A percentile compares a stretch with the other conserved stretches of the same genome.
phyloP scores from a whole-genome alignment of 257 asterid genomes.

The Phtheirospermum japonicum region DNA sequence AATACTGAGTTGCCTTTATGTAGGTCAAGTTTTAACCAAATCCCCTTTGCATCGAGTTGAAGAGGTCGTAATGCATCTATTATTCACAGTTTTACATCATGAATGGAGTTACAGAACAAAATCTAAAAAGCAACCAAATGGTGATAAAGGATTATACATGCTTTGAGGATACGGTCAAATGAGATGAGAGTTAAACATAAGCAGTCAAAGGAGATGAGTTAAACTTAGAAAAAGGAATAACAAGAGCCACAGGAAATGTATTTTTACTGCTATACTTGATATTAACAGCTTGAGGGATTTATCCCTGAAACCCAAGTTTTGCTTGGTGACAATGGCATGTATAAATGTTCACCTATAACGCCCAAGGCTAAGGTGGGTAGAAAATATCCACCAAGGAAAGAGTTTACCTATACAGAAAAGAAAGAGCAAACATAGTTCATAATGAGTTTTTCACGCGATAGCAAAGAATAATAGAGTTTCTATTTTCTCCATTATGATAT shows the following conservation, averaged over 20 bases:
- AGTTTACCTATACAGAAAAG: background rate
- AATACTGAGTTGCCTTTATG: too few relatives aligned
- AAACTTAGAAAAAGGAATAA: constrained; percentile 4
- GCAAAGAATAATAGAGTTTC: background rate
- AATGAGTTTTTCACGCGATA: background rate
- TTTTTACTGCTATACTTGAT: background rate
- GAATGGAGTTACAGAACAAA: background rate
- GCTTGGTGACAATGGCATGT: constrained; percentile 20
- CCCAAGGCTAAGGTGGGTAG: background rate
- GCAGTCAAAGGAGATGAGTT: background rate
- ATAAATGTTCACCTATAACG: background rate
- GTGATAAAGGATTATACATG: constrained; percentile 1
- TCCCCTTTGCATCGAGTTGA: too few relatives aligned
- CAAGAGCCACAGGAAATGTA: constrained; percentile 15
- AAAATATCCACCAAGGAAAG: constrained; percentile 4
- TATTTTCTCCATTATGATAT: background rate
- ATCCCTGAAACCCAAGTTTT: constrained; percentile 13
- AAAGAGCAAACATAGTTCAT: background rate
- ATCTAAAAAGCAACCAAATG: constrained; percentile 10
- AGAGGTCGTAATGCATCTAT: background rate
- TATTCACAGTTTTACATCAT: background rate
- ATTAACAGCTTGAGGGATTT: constrained; percentile 19
- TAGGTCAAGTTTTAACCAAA: too few relatives aligned
- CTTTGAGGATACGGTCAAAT: background rate
- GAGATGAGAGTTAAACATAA: too few relatives aligned